phyloP scores from a whole-genome alignment of 352 stramenopile genomes.

The Phytophthora ramorum region DNA sequence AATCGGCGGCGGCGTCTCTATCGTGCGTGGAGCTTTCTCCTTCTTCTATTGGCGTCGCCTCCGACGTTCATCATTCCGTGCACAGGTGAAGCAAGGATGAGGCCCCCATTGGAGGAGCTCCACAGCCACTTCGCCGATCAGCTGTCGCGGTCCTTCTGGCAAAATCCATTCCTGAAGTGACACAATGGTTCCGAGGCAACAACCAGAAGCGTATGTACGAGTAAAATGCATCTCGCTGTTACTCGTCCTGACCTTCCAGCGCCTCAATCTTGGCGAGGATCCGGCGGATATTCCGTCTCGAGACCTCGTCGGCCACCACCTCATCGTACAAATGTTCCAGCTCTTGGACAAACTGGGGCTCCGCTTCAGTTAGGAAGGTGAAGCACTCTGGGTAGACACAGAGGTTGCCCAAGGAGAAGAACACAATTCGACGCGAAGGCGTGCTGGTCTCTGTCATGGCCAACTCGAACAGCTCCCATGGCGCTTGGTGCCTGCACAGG shows the following conservation, averaged over 20 bases:
- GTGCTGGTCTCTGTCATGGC: slow-evolving; percentile 69
- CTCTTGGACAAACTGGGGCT: slow-evolving; percentile 49
- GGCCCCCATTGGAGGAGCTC: too few relatives aligned
- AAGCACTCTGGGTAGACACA: slow-evolving; percentile 82
- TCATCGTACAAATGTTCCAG: slow-evolving; percentile 73
- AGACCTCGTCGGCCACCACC: slow-evolving; percentile 65
- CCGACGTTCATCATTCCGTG: slow-evolving; percentile 3
- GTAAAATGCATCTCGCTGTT: neutral
- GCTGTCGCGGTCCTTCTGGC: neutral
- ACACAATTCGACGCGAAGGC: slow-evolving; percentile 79
- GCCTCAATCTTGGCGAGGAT: slow-evolving; percentile 70
- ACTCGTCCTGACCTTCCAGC: slow-evolving; percentile 14
- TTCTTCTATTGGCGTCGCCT: too few relatives aligned
- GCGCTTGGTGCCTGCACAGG: slow-evolving; percentile 69
- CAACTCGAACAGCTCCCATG: slow-evolving; percentile 73
- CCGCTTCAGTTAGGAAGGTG: slow-evolving; percentile 48
- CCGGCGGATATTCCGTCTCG: slow-evolving; percentile 72
- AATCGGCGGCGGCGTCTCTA: too few relatives aligned
- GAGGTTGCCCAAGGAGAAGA: slow-evolving; percentile 93
- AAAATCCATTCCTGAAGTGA: too few relatives aligned
- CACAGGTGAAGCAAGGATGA: slow-evolving; percentile 2
- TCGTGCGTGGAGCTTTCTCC: too few relatives aligned
- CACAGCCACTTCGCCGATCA: too few relatives aligned
- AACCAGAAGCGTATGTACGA: too few relatives aligned
- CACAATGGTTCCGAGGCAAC: too few relatives aligned